These are phyloP conservation scores for Lanmaoa pseudosensibilis DNA, from an alignment of 768 basidiomycete genomes.

Conservation along the genomic window DNA sequence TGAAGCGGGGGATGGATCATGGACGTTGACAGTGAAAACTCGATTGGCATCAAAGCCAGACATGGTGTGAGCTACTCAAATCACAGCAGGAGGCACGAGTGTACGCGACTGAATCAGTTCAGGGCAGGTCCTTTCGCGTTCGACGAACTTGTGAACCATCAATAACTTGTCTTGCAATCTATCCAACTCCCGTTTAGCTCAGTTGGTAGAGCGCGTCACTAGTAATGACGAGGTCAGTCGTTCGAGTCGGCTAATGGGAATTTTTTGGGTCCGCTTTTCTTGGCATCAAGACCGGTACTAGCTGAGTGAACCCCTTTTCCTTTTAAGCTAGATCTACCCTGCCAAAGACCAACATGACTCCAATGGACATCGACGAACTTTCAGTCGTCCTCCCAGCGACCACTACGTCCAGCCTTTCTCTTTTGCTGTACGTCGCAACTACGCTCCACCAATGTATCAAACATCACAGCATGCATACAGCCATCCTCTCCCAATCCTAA, in stretches of 20 bases:
- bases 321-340: not conserved
- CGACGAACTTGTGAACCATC: not conserved
- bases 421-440: constrained; percentile 59
- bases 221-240: constrained; percentile 48
- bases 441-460: not conserved
- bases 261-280: constrained; percentile 10
- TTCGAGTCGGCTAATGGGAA: constrained; percentile 44
- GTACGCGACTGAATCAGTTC: constrained; percentile 18
- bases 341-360: constrained; percentile 37
- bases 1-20: constrained; percentile 53
- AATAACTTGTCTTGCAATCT: not conserved
- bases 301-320: constrained; percentile 6
- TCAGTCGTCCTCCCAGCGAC: constrained; percentile 73
- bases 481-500: constrained; percentile 94
- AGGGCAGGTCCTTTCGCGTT: constrained; percentile 36
- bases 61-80: constrained; percentile 44
- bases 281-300: not conserved
- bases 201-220: constrained; percentile 53
- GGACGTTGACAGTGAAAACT: constrained; percentile 79
- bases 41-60: constrained; percentile 85
- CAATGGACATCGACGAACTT: constrained; percentile 79
- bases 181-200: constrained; percentile 39
- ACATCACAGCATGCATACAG: constrained; percentile 43
- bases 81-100: not conserved
- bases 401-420: constrained; percentile 69